Evolutionary conservation across 2,329 filamentous ascomycete species (phyloP), one percentile per base, ranked within the genome.

Genomic region (Teratosphaeriaceae sp.): DNA sequence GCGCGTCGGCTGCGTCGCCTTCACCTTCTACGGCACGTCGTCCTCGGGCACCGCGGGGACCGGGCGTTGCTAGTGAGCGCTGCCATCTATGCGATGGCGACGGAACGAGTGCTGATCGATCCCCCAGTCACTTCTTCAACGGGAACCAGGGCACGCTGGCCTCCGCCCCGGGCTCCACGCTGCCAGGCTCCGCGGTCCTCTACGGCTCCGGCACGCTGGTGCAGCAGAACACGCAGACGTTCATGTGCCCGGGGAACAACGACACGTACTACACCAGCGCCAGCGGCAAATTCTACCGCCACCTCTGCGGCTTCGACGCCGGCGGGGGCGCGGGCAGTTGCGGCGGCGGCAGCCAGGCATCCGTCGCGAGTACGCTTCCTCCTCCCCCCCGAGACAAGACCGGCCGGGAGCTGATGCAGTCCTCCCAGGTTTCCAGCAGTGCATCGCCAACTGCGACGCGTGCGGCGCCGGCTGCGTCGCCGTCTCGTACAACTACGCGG

Each of bases 41-140:
- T 24, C 34, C 7, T 22, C 33, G 19, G 8, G 16, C n/a, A 15
- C 8, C 12, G 16, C 20, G 7, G 41, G 41, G 16, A 7, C 22
- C 5, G 41, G 41, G 13, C 13, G 15, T 18, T 43, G 41, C 34
- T 27, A 27, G 41, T 43, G 30, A n/a, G 41, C 36, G 16, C 24
- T 24, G 8, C 18, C 13, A 9, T 26, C 24, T 18, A 20, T 13
- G 30, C n/a, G 13, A 36, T 15, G 6, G 13, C 15, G 24, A 8
- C 8, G 21, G 19, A 3, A 37, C 15, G 9, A 27, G 24, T 27
- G 24, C 30, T 34, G 15, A 34, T 34, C 7, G 7, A 18, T n/a
- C 9, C 27, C 37, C 7, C 18, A 42, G 40, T 18, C 15, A 42
- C 26, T 42, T 19, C 22, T 24, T 16, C 15, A 18, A 11, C 16